A percentile compares a stretch with the other conserved stretches of the same genome.
Conservation (phyloP, 75 land plant species). For the Isoetes taiwanensis region DNA sequence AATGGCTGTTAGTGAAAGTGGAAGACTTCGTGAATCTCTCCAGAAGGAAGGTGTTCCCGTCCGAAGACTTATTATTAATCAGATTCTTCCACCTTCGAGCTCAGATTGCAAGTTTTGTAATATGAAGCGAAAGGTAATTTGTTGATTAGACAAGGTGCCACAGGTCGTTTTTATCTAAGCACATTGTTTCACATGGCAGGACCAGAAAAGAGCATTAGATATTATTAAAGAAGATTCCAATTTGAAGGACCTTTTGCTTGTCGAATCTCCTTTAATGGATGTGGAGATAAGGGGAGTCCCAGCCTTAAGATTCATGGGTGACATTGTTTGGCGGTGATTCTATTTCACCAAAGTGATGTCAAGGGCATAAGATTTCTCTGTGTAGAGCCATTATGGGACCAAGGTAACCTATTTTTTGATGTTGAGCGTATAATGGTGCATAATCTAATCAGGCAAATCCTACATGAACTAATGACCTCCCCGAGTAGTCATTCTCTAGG, state of each 20-base stretch:
- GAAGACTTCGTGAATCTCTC: conserved; percentile 54
- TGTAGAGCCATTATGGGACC: no score
- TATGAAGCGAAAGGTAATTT: conserved; percentile 71
- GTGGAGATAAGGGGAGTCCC: conserved; percentile 83
- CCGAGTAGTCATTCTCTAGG: no score
- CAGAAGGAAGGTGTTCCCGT: conserved; percentile 81
- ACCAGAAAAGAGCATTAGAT: conserved; percentile 62
- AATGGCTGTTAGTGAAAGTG: conserved; percentile 87
- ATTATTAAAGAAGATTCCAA: conserved; percentile 48
- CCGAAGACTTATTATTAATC: conserved; percentile 68
- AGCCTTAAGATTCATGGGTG: conserved; percentile 68
- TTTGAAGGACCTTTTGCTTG: conserved; percentile 31
- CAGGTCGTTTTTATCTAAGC: background rate
- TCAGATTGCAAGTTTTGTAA: conserved; percentile 93
- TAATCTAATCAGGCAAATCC: no score
- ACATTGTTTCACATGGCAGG: conserved; percentile 26
- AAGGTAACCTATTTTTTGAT: no score
- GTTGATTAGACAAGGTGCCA: background rate
- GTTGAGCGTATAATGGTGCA: no score
- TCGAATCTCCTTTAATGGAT: conserved; percentile 67
- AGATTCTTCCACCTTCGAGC: conserved; percentile 68
- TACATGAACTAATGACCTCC: no score
- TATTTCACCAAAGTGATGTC: no score
- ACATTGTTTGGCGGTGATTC: conserved; percentile 45
- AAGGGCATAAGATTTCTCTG: no score